These are phyloP conservation scores for Ustilago curta DNA, from an alignment of 1,284 basidiomycete species.

Conservation along the genomic window DNA sequence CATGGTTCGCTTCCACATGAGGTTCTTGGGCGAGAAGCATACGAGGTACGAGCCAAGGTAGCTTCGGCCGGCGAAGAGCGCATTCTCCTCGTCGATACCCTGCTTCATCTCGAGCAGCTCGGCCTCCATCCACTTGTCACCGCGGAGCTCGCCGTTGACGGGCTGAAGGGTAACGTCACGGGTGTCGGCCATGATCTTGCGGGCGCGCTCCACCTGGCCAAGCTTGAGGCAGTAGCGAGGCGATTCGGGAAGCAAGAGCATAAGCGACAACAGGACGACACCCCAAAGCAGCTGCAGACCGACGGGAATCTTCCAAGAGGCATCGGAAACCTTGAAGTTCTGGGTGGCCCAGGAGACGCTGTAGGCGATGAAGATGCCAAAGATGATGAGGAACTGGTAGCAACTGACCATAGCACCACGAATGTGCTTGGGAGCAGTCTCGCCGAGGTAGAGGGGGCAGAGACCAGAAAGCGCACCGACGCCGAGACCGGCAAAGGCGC, in stretches of 20 bases:
- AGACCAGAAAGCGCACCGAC: conserved; percentile 59
- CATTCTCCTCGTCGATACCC: conserved; percentile 73
- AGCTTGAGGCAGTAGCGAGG: conserved; percentile 85
- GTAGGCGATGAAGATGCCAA: conserved; percentile 73
- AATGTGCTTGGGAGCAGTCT: conserved; percentile 80
- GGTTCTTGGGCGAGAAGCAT: conserved; percentile 77
- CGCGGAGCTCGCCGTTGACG: conserved; percentile 74
- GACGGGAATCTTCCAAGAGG: conserved; percentile 77
- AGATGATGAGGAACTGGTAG: conserved; percentile 76
- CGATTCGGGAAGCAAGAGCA: conserved; percentile 76
- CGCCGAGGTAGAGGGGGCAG: conserved; percentile 87
- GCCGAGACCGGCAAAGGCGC: conserved; percentile 60
- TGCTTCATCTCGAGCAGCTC: conserved; percentile 76
- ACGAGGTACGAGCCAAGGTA: conserved; percentile 75
- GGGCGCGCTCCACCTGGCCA: conserved; percentile 74
- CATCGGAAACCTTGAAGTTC: conserved; percentile 45
- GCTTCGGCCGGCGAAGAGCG: conserved; percentile 76
- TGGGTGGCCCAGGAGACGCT: conserved; percentile 74
- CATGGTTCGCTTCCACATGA: conserved; percentile 79
- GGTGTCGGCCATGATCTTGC: conserved; percentile 76
- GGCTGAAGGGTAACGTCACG: conserved; percentile 76
- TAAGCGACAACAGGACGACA: conserved; percentile 71
- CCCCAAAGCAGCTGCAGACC: conserved; percentile 75
- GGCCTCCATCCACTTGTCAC: conserved; percentile 74
- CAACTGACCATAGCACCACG: conserved; percentile 85